These are phyloP conservation scores for Coriaria nepalensis DNA, from an alignment of 306 rosid genomes.

Conservation along the genomic window DNA sequence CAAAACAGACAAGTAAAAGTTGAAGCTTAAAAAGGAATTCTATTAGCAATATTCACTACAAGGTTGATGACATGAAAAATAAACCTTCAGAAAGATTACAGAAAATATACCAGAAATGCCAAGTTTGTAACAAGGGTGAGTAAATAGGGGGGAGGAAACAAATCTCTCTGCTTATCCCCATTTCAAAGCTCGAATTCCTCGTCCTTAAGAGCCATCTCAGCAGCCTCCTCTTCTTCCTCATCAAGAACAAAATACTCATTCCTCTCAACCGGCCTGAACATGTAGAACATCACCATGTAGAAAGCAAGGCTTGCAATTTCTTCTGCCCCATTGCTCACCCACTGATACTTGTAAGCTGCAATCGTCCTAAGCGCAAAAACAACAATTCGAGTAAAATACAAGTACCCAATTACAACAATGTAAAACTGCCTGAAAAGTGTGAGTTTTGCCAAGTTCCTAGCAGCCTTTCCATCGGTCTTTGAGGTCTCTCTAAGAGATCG, in stretches of 20 bases:
- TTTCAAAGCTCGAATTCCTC: conserved; percentile 34
- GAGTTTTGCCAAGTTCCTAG: conserved; percentile 63
- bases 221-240: conserved; percentile 91
- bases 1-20: background rate
- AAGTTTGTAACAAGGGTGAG: conserved; percentile 6
- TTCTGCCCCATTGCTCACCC: conserved; percentile 90
- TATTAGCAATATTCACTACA: conserved; percentile 6
- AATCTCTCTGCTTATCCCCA: background rate
- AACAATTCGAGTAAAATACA: conserved; percentile 69
- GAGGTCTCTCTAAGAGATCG: conserved; percentile 74
- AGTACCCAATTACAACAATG: conserved; percentile 76
- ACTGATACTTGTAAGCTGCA: conserved; percentile 82
- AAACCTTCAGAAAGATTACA: conserved; percentile 4
- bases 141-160: conserved; percentile 5
- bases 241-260: conserved; percentile 82
- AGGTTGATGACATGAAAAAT: conserved; percentile 9
- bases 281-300: conserved; percentile 71
- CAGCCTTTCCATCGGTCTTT: conserved; percentile 85
- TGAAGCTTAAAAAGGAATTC: conserved; percentile 7
- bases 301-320: conserved; percentile 66
- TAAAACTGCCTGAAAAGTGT: conserved; percentile 85
- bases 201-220: conserved; percentile 67
- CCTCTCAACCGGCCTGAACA: conserved; percentile 87
- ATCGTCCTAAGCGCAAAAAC: conserved; percentile 84
- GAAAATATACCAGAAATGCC: conserved; percentile 7